Evolutionary conservation across 352 stramenopile species (phyloP).

Genomic region (Globisporangium viniferum): DNA sequence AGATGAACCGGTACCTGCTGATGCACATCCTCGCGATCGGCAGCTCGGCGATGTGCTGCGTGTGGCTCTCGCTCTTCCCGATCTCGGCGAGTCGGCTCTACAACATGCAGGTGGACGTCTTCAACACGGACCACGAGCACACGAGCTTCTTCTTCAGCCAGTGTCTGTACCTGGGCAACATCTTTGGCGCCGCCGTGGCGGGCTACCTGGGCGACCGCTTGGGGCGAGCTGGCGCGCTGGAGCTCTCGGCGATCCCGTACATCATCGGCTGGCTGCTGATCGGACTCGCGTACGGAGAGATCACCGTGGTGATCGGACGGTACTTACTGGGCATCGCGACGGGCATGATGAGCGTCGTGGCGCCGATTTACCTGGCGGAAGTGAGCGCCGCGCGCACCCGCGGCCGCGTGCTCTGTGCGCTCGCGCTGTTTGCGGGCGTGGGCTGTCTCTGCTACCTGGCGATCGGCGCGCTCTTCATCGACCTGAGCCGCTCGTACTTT

Average conservation of each 20-base stretch:
- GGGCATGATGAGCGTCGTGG: conserved; percentile 60
- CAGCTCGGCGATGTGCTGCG: conserved; percentile 36
- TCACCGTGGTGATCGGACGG: conserved; percentile 59
- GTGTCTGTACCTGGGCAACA: conserved; percentile 58
- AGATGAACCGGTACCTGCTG: conserved; percentile 59
- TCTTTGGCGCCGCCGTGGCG: conserved; percentile 53
- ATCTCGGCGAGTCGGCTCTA: conserved; percentile 68
- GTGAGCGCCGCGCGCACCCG: conserved; percentile 55
- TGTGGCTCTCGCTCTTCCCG: conserved; percentile 69
- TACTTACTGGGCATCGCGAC: conserved; percentile 58
- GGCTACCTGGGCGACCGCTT: conserved; percentile 64
- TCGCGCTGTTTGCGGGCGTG: conserved; percentile 33
- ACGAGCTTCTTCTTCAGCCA: conserved; percentile 67
- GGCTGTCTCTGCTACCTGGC: conserved; percentile 49
- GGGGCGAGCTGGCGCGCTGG: conserved; percentile 63
- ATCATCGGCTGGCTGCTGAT: conserved; percentile 73
- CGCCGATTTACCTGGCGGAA: conserved; percentile 71
- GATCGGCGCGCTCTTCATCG: conserved; percentile 57
- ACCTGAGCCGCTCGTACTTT: conserved; percentile 60
- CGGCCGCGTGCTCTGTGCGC: conserved; percentile 51
- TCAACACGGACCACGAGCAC: conserved; percentile 65
- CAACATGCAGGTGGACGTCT: conserved; percentile 85
- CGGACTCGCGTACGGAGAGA: conserved; percentile 57
- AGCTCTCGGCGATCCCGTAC: conserved; percentile 69
- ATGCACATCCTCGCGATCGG: conserved; percentile 55